phyloP scores from a whole-genome alignment of 1,284 basidiomycete species.

The Leucoagaricus sp. region DNA sequence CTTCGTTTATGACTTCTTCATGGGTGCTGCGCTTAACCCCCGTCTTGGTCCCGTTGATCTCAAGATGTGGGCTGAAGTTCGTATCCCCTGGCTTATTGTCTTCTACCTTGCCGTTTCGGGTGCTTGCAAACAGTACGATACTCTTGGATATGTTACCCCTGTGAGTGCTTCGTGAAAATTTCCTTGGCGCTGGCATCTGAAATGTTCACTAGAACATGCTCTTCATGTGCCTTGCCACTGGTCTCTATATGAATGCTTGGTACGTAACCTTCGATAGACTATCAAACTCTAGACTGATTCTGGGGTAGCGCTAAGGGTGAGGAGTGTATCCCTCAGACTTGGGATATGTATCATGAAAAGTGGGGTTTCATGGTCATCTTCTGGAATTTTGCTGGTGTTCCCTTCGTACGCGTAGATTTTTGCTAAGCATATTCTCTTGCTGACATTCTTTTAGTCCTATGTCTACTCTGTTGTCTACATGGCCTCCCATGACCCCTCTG shows the following conservation, averaged over 20 bases:
- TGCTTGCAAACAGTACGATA: conserved; percentile 94
- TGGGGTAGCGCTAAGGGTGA: conserved; percentile 73
- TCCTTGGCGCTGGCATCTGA: not conserved
- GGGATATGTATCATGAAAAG: conserved; percentile 99
- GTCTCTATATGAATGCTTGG: conserved; percentile 97
- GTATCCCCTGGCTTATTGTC: conserved; percentile 96
- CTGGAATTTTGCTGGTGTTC: conserved; percentile 97
- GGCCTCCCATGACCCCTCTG: conserved; percentile 88
- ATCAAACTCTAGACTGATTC: conserved; percentile 21
- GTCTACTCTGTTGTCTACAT: conserved; percentile 98
- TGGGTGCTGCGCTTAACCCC: conserved; percentile 96
- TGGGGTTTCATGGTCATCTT: conserved; percentile 94
- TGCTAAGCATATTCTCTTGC: conserved; percentile 24
- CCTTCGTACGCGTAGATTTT: conserved; percentile 58
- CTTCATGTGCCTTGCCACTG: conserved; percentile 96
- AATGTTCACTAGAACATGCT: conserved; percentile 79
- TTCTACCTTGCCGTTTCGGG: conserved; percentile 94
- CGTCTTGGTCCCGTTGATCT: conserved; percentile 92
- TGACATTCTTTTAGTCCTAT: conserved; percentile 69
- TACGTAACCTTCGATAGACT: conserved; percentile 30
- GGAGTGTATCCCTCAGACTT: conserved; percentile 98
- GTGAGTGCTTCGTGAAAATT: conserved; percentile 42
- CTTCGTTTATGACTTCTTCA: conserved; percentile 94
- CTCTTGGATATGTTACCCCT: conserved; percentile 89
- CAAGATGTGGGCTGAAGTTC: conserved; percentile 99